Conservation (phyloP, 495 filamentous ascomycete species). For the Thermochaetoides thermophila region DNA sequence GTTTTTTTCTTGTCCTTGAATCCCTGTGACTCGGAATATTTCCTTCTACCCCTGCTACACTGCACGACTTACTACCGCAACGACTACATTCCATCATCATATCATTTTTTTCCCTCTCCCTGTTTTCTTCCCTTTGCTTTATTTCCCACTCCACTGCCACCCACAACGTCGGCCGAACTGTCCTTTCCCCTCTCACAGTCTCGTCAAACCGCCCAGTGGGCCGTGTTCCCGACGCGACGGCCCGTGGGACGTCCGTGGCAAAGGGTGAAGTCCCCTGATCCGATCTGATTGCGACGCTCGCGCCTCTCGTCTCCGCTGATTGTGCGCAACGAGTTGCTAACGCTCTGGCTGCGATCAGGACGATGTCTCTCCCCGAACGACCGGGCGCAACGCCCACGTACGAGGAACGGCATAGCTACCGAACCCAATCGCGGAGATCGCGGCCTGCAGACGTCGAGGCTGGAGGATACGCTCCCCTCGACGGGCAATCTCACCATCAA, state of each 20-base stretch:
- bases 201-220: background rate
- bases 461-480: conserved; percentile 30
- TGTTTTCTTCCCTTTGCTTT: background rate
- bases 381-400: conserved; percentile 45
- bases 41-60: background rate
- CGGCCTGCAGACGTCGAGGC: conserved; percentile 54
- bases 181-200: background rate
- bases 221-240: conserved; percentile 2
- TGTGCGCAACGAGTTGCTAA: conserved; percentile 15
- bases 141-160: no score
- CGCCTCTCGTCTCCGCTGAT: background rate
- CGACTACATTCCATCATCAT: no score
- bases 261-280: conserved; percentile 14
- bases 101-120: background rate
- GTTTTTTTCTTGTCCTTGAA: background rate
- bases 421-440: conserved; percentile 43
- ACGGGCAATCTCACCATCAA: conserved; percentile 27
- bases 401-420: conserved; percentile 44
- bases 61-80: no score
- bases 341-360: conserved; percentile 10
- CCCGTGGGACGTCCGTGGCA: conserved; percentile 3
- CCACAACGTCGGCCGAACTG: background rate
- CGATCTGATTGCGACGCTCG: conserved; percentile 1
- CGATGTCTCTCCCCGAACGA: conserved; percentile 55
- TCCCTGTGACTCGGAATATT: background rate